Base-by-base conservation (phyloP, 106 monocot species). In the Dioscorea alata region DNA sequence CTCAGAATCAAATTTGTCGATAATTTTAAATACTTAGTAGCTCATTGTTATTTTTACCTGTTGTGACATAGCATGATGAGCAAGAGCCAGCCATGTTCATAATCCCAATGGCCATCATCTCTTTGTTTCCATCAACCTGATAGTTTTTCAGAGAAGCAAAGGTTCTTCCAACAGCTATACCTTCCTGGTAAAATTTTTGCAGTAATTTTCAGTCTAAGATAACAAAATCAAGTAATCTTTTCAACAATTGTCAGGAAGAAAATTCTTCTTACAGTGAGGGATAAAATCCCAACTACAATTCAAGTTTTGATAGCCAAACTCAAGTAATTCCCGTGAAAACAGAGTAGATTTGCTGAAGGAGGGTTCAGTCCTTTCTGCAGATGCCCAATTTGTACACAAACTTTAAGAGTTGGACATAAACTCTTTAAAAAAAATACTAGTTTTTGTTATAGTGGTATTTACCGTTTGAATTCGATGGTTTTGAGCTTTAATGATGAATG, bases 11-110 rank as follows among this genome's bases (percentile, higher is more conserved):
- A 13, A 13, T 56, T 16, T 18, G 16, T 18, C 28, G 2, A 28
- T 28, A 28, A 14, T 56, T 19, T 56, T 16, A n/a, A n/a, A 19
- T 2, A 13, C 5, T 13, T 4, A 6, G 0, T 59, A n/a, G n/a
- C n/a, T 59, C 6, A 22, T 59, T 23, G 0, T 59, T 23, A 59
- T 22, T 22, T 59, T 59, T 52, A 93, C 94, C 94, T 76, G 94
- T 87, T 2, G 94, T 94, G 57, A 94, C 90, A 74, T 87, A 94
- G 53, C 94, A 94, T 28, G 94, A 94, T 69, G 94, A 73, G 68
- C 94, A 94, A 12, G 94, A 94, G 58, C 94, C 94, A 18, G 80
- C 84, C 77, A 94, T 90, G 94, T 94, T 94, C 94, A 94, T 94
- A 25, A 90, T 33, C 8, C 94, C 94, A 19, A 94, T 90, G 51